These are phyloP conservation scores for Ogataea philodendri DNA, from an alignment of 805 yeast species.

Conservation along the genomic window DNA sequence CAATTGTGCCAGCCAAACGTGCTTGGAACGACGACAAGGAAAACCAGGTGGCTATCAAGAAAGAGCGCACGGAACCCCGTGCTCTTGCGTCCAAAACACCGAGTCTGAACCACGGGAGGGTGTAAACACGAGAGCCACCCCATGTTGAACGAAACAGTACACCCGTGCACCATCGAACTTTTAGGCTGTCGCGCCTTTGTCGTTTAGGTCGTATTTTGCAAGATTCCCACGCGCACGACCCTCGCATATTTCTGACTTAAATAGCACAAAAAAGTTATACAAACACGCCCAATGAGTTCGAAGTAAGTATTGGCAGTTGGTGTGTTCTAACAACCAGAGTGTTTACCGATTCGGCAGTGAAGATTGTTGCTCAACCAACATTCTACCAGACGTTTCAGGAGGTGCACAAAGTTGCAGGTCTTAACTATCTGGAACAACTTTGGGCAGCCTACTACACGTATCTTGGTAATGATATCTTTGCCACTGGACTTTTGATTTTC, in stretches of 20 bases:
- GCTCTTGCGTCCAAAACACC: no score
- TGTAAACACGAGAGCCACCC: no score
- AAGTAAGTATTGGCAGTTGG: constrained; percentile 7
- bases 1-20: constrained; percentile 2
- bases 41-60: constrained; percentile 1
- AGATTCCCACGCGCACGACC: constrained; percentile 6
- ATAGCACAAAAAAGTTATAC: constrained; percentile 6
- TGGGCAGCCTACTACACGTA: constrained; percentile 92
- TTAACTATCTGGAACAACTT: constrained; percentile 57
- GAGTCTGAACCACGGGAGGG: no score
- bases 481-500: constrained; percentile 87
- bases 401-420: constrained; percentile 29
- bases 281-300: constrained; percentile 8
- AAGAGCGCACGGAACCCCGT: constrained; percentile 1
- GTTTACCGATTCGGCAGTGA: constrained; percentile 25
- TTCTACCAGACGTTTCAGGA: constrained; percentile 26
- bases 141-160: no score
- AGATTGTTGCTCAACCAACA: constrained; percentile 24
- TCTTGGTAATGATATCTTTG: constrained; percentile 82
- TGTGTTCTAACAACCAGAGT: constrained; percentile 22
- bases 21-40: constrained; percentile 6
- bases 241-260: neutral
- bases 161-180: neutral
- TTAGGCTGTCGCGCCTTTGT: no score
- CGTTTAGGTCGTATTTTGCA: constrained; percentile 9